Evolutionary conservation across 1,284 basidiomycete species (phyloP), one percentile per base, ranked within the genome.

Genomic region (Apiotrichum siamense): DNA sequence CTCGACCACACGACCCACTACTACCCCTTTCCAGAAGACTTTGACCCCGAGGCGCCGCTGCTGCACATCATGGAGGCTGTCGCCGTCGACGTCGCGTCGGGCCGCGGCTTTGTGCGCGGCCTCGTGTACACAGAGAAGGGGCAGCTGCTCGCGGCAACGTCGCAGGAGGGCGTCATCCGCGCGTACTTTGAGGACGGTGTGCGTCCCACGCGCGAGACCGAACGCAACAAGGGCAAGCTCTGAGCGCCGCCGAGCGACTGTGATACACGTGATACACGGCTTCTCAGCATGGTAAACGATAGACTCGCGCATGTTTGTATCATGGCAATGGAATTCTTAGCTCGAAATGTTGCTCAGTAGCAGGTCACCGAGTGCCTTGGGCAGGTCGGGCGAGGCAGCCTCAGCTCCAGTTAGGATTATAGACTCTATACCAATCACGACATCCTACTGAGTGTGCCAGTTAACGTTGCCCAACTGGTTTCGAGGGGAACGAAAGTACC

Each of bases 1-100:
- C 76, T 93, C 37, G 89, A 92, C 72, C 90, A 94, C 72, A 79
- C 84, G 25, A 85, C 91, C 50, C 87, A 82, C 74, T 93, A 84
- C 71, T 92, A 91, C 66, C 72, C 73, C 78, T 69, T 60, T 57
- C 88, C 87, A 52, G 78, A 87, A 58, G 73, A 80, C 46, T 88
- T 91, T 63, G 80, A 88, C 65, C 85, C 85, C 56, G 81, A 82
- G 20, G 83, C 87, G 50, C 90, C 88, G 80, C 63, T 92, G 29
- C 78, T 92, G 49, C 87, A 90, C 64, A 83, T 87, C 80, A 83
- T 88, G 66, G 78, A 81, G 48, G 83, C 81, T 32, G 83, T 84
- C 1, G 76, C 80, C 20, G 79, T 80, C 18, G 83, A 81, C n/a
- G 81, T 70, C 9, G 49, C 54, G 3, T 55, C 81, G 49, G 89